These are phyloP conservation scores for Colletotrichum somersetense DNA, from an alignment of 2,329 filamentous ascomycete genomes.

Conservation along the genomic window DNA sequence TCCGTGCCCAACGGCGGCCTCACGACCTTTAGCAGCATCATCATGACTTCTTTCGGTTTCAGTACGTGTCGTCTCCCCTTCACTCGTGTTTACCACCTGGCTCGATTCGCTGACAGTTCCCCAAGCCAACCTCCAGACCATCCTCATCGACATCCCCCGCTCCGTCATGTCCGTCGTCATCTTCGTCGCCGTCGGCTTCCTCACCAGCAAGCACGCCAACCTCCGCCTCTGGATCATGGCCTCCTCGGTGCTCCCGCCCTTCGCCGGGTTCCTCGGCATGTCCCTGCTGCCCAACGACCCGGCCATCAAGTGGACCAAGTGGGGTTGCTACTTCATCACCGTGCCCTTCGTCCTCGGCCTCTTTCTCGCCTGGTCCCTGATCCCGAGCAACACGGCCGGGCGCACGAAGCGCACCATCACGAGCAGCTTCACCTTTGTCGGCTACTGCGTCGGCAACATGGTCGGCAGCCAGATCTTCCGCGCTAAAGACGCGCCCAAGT, in stretches of 20 bases:
- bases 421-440: slow-evolving; percentile 59
- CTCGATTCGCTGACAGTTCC: not conserved
- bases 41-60: slow-evolving; percentile 53
- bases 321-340: slow-evolving; percentile 54
- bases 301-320: slow-evolving; percentile 53
- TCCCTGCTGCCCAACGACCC: slow-evolving; percentile 51
- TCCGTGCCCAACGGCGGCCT: slow-evolving; percentile 54
- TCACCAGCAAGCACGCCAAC: slow-evolving; percentile 51
- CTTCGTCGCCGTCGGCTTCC: slow-evolving; percentile 51
- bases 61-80: slow-evolving; percentile 43
- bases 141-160: slow-evolving; percentile 52
- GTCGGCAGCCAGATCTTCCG: slow-evolving; percentile 61
- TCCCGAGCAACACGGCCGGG: slow-evolving; percentile 60
- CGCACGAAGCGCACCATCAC: slow-evolving; percentile 61
- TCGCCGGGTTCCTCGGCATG: slow-evolving; percentile 54
- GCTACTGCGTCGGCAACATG: slow-evolving; percentile 63
- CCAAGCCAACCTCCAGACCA: slow-evolving; percentile 52
- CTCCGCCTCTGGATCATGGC: slow-evolving; percentile 55
- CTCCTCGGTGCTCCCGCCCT: slow-evolving; percentile 51
- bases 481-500: slow-evolving; percentile 57
- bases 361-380: slow-evolving; percentile 42
- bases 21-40: slow-evolving; percentile 52
- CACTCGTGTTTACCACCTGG: no score
- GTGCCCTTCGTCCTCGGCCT: slow-evolving; percentile 47
- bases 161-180: slow-evolving; percentile 51